Conservation (phyloP, 768 basidiomycete species). For the Leccinum variicolor region DNA sequence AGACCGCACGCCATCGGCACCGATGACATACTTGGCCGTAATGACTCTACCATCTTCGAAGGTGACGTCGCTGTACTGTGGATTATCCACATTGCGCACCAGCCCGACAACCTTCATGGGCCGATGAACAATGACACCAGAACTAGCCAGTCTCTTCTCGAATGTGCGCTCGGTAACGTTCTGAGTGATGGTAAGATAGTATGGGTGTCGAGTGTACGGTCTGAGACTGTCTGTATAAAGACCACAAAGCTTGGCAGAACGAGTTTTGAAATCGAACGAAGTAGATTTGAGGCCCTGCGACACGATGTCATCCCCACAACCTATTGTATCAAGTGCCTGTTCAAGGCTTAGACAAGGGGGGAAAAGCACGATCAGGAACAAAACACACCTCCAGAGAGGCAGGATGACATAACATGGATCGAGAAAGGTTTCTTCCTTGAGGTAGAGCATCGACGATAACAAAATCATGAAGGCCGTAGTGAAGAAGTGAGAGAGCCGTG, state of each 20-base stretch:
- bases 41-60: conserved; percentile 47
- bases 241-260: conserved; percentile 24
- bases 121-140: conserved; percentile 34
- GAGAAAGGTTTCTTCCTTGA: conserved; percentile 36
- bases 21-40: conserved; percentile 44
- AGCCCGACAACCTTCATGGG: conserved; percentile 40
- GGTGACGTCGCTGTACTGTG: conserved; percentile 35
- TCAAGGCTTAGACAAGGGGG: conserved; percentile 25
- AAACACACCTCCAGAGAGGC: conserved; percentile 48
- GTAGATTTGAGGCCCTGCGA: conserved; percentile 34
- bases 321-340: conserved; percentile 46
- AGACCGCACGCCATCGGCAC: conserved; percentile 50
- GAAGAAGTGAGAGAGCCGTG: conserved; percentile 41
- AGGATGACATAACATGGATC: conserved; percentile 44
- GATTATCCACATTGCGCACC: conserved; percentile 25
- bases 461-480: conserved; percentile 40
- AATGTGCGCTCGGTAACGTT: conserved; percentile 42
- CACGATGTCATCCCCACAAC: conserved; percentile 37
- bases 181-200: conserved; percentile 43
- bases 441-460: conserved; percentile 39
- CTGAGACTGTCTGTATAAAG: conserved; percentile 35
- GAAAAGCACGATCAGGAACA: neutral
- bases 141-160: conserved; percentile 28
- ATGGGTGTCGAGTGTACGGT: conserved; percentile 43
- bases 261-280: conserved; percentile 28